Base-by-base conservation (phyloP, 1,284 basidiomycete species). In the Malassezia brasiliensis region DNA sequence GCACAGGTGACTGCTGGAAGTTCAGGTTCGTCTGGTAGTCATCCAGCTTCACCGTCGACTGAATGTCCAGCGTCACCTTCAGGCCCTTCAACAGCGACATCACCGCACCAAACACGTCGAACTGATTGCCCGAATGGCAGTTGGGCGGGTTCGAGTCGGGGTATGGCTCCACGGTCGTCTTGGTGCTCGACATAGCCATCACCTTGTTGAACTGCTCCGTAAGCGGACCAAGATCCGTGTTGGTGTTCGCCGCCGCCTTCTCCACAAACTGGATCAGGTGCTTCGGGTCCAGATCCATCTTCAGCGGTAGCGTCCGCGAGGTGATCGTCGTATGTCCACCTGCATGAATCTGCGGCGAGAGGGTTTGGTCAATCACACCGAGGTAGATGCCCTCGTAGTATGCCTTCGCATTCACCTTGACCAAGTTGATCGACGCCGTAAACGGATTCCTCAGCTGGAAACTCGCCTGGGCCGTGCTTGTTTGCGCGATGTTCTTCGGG, bases 341-440 rank as follows among this genome's bases (percentile, higher is more conserved):
- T 0, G 82, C 84, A 35, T 78, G 79, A 50, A 87, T 81, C 2
- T 83, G 82, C 5, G 79, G 78, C 30, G 79, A 49, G 15, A 74
- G 80, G 40, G 79, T 57, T 19, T 80, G 77, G 53, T 84, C 77
- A 64, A 87, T 72, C 45, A 60, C 62, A 32, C 73, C 75, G 20
- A 76, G 62, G 47, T 64, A 56, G 53, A 74, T 67, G 31, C 63
- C 71, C 20, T 83, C 28, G 72, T 79, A 74, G 5, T 61, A 80
- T 0, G 81, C 85, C 3, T 74, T 79, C 1, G 84, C 81, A 10
- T 76, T 76, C n/a, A 87, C 76, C 52, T 77, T 72, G 32, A 84
- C 67, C 17, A 87, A 71, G 69, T 84, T 85, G 72, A 87, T 82
- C 64, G 82, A 82, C 11, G 85, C 85, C 0, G 84, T 86, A 76